Evolutionary conservation across 257 asterid species (phyloP).

Genomic region (Voacanga thouarsii): DNA sequence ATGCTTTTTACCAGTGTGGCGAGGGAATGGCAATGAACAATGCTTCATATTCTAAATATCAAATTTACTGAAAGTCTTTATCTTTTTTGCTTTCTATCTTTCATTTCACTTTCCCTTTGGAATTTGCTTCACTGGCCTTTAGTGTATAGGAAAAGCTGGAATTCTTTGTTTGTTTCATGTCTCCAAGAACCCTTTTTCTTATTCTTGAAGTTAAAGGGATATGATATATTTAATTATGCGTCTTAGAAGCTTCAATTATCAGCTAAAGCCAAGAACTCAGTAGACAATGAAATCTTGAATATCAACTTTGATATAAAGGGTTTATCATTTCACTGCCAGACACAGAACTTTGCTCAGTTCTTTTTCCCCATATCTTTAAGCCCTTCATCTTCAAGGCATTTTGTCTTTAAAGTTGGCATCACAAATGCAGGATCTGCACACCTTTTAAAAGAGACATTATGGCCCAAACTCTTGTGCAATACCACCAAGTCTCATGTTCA

Average conservation of each 20-base stretch:
- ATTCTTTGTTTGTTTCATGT: conserved; percentile 7
- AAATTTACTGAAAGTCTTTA: too few species aligned
- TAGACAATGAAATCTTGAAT: conserved; percentile 11
- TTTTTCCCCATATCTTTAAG: background rate
- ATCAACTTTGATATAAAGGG: background rate
- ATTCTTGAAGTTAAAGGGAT: conserved; percentile 15
- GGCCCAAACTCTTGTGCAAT: conserved; percentile 15
- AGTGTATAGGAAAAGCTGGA: conserved; percentile 2
- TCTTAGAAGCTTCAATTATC: background rate
- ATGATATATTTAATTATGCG: background rate
- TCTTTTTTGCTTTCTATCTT: background rate
- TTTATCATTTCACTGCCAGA: conserved; percentile 1
- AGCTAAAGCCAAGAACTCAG: background rate
- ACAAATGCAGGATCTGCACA: conserved; percentile 5
- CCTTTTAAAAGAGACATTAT: conserved; percentile 15
- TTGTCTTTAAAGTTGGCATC: conserved; percentile 19
- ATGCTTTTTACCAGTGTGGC: too few species aligned
- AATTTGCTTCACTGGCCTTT: conserved; percentile 10
- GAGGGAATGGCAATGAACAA: too few species aligned
- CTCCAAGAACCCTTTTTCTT: conserved; percentile 1
- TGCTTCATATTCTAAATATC: too few species aligned
- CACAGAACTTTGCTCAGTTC: background rate
- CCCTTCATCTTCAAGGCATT: conserved; percentile 12
- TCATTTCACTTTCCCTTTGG: background rate
- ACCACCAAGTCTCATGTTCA: background rate